Base-by-base conservation (phyloP, 257 asterid species). In the Nicotiana undulata region DNA sequence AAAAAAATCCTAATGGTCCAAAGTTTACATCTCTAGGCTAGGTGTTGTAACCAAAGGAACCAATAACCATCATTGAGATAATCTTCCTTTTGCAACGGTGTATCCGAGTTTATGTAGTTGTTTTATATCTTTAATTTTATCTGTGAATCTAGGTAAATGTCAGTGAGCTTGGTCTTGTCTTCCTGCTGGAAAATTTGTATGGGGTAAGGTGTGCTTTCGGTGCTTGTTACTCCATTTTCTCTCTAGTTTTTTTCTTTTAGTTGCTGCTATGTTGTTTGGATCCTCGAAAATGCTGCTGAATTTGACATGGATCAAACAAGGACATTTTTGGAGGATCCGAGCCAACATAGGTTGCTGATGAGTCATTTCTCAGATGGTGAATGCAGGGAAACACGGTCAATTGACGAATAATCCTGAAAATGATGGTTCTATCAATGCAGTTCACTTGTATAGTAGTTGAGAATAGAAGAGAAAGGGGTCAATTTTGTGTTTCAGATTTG, bases 151-250 rank as follows among this genome's bases (percentile, higher is more conserved):
- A 94, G 98, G 98, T 94, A 44, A 94, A 92, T 82, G 90, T 88
- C 8, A 90, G 97, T 61, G 97, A 91, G 80, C 95, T 93, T 58
- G 99, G 98, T 75, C 91, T 91, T 24, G 97, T 93, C 32, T 91
- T 32, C 98, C 98, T 79, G 97, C 95, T n/a, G 98, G 97, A 60
- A 91, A 95, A 85, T 97, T 92, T 76, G 94, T 95, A 2, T 93
- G 94, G 97, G 98, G 98, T 95, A 24, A 91, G 58, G 75, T 64
- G 1, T 76, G 72, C 34, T 15, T 63, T n/a, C 15, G 2, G 17
- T 70, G 59, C 6, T 40, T 20, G 76, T 20, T 68, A 20, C 75
- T 16, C 76, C 51, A 17, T 32, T 4, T 9, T 67, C 11, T n/a
- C 55, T n/a, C 6, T 51, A 51, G 16, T 3, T 12, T 9, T 9